Base-by-base conservation (phyloP, 257 asterid genomes). In the Solanum infundibuliforme region DNA sequence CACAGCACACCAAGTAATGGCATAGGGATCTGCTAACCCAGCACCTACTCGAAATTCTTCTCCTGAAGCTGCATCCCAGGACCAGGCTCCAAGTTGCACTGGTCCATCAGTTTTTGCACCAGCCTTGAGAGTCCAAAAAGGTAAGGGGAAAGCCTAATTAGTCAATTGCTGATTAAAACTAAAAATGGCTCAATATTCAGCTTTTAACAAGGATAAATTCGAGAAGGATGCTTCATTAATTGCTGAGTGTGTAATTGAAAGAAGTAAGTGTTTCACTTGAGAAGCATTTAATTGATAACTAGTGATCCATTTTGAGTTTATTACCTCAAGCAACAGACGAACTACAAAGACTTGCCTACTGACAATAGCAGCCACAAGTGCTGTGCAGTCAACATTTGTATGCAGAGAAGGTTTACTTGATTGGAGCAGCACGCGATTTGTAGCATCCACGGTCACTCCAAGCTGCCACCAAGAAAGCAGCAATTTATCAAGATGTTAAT, bases 41-140 rank as follows among this genome's bases (percentile, higher is more conserved):
- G 97, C 98, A 86, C 98, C 98, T 27, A 95, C 98, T 85, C 97
- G 92, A 55, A 88, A 88, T 92, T 94, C 98, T 89, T 95, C 98
- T n/a, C 97, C 98, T 58, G 96, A 88, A 88, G 93, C 92, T 79
- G 90, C 88, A 90, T 95, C 98, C 98, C 98, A 95, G 76, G 95
- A 95, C 98, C 98, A 94, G 86, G 96, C 96, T 83, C 98, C 98
- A 52, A 95, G 94, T 55, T 88, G 94, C 84, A 92, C 96, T 87
- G 91, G 87, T 89, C 89, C 89, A 89, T 94, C 96, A 82, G 93
- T 92, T 91, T 88, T 91, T 71, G 90, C 94, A 74, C 98, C 96
- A 43, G 93, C 95, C 98, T 94, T 73, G 85, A 48, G 85, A 27
- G 25, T 46, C 29, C 68, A 31, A 29, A 46, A 46, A 18, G 14